These are phyloP conservation scores for Cystoderma amianthinum DNA, from an alignment of 768 basidiomycete genomes.

Conservation along the genomic window DNA sequence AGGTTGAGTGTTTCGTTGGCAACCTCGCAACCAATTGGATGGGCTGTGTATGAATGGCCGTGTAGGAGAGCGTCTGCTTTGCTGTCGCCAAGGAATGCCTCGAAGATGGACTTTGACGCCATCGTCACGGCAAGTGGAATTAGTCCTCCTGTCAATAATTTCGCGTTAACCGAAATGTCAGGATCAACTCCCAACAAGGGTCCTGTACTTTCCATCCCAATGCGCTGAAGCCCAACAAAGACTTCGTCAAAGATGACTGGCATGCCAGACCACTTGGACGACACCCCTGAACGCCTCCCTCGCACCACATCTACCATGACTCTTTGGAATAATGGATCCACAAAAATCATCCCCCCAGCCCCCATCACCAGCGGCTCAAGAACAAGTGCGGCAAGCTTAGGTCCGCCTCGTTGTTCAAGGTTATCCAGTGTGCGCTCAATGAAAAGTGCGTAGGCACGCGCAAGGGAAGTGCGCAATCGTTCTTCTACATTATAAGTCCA, in stretches of 20 bases:
- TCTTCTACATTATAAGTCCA: constrained; percentile 64
- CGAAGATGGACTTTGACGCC: constrained; percentile 73
- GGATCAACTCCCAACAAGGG: constrained; percentile 68
- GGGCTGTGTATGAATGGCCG: constrained; percentile 94
- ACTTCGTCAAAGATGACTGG: constrained; percentile 97
- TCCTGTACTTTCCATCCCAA: constrained; percentile 62
- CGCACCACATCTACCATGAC: constrained; percentile 80
- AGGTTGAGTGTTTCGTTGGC: constrained; percentile 74
- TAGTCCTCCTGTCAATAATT: constrained; percentile 89
- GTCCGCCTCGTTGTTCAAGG: constrained; percentile 32
- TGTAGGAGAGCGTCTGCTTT: constrained; percentile 89
- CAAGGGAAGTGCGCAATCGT: constrained; percentile 58
- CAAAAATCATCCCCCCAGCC: constrained; percentile 95
- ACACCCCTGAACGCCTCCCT: constrained; percentile 22
- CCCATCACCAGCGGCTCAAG: constrained; percentile 93
- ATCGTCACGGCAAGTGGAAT: constrained; percentile 84
- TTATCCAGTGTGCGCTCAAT: constrained; percentile 45
- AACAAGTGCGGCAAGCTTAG: constrained; percentile 65
- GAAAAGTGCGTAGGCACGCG: constrained; percentile 52
- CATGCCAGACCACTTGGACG: constrained; percentile 52
- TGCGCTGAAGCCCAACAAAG: constrained; percentile 86
- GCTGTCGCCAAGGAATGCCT: constrained; percentile 63
- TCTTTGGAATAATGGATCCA: constrained; percentile 94
- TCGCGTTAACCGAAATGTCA: constrained; percentile 89
- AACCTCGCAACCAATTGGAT: constrained; percentile 88